Percentiles rank a stretch among this genome's conserved stretches.
Conservation (phyloP, 305 asterid species). For the Striga hermonthica region DNA sequence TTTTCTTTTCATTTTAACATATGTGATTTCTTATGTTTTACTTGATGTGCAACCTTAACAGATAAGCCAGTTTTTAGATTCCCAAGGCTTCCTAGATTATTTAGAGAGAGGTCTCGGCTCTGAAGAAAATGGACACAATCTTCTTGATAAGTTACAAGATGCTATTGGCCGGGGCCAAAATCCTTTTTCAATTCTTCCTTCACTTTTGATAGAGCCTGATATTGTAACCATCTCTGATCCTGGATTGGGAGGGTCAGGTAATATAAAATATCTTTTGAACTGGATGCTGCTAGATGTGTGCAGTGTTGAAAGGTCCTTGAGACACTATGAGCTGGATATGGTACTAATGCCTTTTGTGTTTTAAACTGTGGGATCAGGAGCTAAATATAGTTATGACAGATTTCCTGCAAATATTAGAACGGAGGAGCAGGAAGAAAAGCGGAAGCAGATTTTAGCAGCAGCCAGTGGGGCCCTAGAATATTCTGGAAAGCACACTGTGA, state of each 20-base stretch:
- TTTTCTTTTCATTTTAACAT: conserved; percentile 28
- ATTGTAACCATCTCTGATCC: conserved; percentile 67
- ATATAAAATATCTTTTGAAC: conserved; percentile 20
- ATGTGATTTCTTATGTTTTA: conserved; percentile 30
- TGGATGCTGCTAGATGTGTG: conserved; percentile 29
- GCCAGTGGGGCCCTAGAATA: conserved; percentile 86
- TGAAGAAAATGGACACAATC: conserved; percentile 66
- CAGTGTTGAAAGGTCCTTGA: conserved; percentile 23
- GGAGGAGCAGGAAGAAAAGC: conserved; percentile 84
- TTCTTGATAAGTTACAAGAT: conserved; percentile 95
- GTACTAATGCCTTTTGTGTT: conserved; percentile 26
- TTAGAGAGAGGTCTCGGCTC: conserved; percentile 87
- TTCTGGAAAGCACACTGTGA: conserved; percentile 57
- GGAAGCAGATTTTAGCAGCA: conserved; percentile 82
- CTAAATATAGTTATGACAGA: conserved; percentile 65
- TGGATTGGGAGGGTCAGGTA: conserved; percentile 59
- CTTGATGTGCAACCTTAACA: conserved; percentile 42
- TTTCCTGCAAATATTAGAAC: conserved; percentile 73
- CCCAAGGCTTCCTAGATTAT: conserved; percentile 96
- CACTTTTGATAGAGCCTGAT: conserved; percentile 54
- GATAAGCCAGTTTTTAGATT: conserved; percentile 87
- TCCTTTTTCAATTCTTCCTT: conserved; percentile 68
- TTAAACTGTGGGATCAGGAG: conserved; percentile 46
- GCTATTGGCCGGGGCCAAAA: conserved; percentile 93
- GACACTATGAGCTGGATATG: conserved; percentile 29